Evolutionary conservation across 352 stramenopile genomes (phyloP).

Genomic region (Phytophthora pini): DNA sequence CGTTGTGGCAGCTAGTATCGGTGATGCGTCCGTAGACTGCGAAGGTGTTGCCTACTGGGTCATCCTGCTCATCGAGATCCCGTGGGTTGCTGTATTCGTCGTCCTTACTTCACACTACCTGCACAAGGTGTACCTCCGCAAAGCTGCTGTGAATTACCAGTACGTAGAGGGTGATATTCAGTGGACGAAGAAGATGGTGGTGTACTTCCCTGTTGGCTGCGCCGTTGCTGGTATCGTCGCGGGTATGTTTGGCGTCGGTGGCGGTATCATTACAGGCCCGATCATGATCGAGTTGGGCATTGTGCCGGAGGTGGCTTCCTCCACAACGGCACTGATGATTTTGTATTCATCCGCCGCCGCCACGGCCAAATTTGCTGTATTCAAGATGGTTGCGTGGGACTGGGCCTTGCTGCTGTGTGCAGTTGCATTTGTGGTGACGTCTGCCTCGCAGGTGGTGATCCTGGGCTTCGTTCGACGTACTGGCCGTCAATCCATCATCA

Average conservation of each 20-base stretch:
- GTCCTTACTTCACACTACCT: slow-evolving; percentile 30
- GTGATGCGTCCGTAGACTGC: slow-evolving; percentile 33
- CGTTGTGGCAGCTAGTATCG: slow-evolving; percentile 36
- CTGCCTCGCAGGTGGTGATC: slow-evolving; percentile 60
- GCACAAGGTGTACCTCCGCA: slow-evolving; percentile 39
- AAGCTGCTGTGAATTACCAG: slow-evolving; percentile 40
- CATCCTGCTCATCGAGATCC: slow-evolving; percentile 51
- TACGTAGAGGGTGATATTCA: slow-evolving; percentile 45
- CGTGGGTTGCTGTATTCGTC: slow-evolving; percentile 56
- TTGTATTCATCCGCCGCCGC: slow-evolving; percentile 55
- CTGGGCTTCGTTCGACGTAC: slow-evolving; percentile 57
- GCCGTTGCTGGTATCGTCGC: slow-evolving; percentile 50
- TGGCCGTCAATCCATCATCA: slow-evolving; percentile 63
- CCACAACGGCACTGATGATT: slow-evolving; percentile 57
- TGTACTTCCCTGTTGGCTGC: slow-evolving; percentile 46
- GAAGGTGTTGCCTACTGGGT: slow-evolving; percentile 54
- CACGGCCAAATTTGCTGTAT: slow-evolving; percentile 54
- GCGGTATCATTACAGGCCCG: slow-evolving; percentile 60
- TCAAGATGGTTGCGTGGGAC: slow-evolving; percentile 57
- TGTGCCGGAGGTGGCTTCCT: slow-evolving; percentile 53
- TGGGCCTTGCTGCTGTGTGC: slow-evolving; percentile 43
- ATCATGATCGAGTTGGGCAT: slow-evolving; percentile 70
- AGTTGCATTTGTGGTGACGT: slow-evolving; percentile 55
- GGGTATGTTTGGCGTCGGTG: slow-evolving; percentile 58
- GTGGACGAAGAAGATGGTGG: slow-evolving; percentile 42